These are phyloP conservation scores for Aegilops speltoides DNA, from an alignment of 176 grass and related monocot genomes.

Conservation along the genomic window DNA sequence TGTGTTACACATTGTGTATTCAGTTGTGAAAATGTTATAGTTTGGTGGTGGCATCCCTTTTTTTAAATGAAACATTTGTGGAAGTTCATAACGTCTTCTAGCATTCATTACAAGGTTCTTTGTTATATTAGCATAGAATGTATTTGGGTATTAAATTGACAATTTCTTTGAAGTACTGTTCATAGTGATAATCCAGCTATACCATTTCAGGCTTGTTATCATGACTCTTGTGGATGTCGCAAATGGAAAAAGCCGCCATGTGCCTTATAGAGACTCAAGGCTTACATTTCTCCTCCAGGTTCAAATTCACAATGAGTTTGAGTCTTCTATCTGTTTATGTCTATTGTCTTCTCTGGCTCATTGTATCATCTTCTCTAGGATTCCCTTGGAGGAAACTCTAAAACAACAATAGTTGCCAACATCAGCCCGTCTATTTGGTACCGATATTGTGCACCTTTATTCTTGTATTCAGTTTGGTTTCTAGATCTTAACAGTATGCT, in stretches of 20 bases:
- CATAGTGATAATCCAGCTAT: slow-evolving; percentile 11
- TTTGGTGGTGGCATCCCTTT: not conserved
- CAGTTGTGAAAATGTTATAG: slow-evolving; percentile 9
- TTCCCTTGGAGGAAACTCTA: slow-evolving; percentile 92
- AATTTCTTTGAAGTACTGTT: not conserved
- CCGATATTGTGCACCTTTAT: slow-evolving; percentile 28
- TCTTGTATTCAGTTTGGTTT: slow-evolving; percentile 1
- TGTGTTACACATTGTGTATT: not conserved
- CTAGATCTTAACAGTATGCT: slow-evolving; percentile 18
- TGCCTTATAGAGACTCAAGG: slow-evolving; percentile 94
- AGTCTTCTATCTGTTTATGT: not conserved
- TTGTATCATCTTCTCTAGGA: slow-evolving; percentile 54
- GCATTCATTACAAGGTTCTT: not conserved
- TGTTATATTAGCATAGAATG: not conserved
- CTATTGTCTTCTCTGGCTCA: slow-evolving; percentile 27
- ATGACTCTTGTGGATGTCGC: slow-evolving; percentile 95
- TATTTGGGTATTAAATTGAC: slow-evolving; percentile 14
- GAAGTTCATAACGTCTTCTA: not conserved
- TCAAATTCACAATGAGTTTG: slow-evolving; percentile 19
- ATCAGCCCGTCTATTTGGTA: slow-evolving; percentile 95
- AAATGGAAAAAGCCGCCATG: slow-evolving; percentile 85
- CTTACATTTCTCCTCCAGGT: slow-evolving; percentile 99
- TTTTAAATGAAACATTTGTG: not conserved
- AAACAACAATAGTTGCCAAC: slow-evolving; percentile 89
- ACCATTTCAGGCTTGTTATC: slow-evolving; percentile 80